phyloP scores from a whole-genome alignment of 352 stramenopile species.

The Globisporangium paddicum region DNA sequence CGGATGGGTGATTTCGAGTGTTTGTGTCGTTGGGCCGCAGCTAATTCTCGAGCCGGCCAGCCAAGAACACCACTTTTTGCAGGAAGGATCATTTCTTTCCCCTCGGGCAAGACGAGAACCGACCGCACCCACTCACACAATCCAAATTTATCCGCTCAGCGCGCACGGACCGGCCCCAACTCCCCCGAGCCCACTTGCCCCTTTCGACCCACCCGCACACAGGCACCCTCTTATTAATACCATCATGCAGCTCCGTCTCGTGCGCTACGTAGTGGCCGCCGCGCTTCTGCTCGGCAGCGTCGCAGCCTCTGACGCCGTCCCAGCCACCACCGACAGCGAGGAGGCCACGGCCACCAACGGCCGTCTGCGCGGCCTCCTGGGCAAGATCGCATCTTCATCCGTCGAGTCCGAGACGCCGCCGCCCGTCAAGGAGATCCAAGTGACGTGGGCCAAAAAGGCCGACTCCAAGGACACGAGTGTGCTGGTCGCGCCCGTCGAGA shows the following conservation, averaged over 20 bases:
- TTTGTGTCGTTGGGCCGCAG: conserved; percentile 7
- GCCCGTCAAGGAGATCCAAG: conserved; percentile 32
- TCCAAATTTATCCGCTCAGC: conserved; percentile 14
- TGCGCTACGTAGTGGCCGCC: conserved; percentile 20
- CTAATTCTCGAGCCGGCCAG: background rate
- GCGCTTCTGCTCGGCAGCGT: conserved; percentile 10
- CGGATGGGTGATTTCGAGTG: conserved; percentile 4
- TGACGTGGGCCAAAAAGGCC: conserved; percentile 26
- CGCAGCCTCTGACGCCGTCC: background rate
- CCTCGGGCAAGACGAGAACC: background rate
- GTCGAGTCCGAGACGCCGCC: conserved; percentile 5
- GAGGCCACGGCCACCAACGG: conserved; percentile 16
- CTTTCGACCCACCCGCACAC: background rate
- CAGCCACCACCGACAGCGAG: background rate
- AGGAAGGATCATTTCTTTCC: conserved; percentile 1
- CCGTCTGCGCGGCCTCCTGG: conserved; percentile 32
- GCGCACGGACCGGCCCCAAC: background rate
- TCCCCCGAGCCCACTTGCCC: background rate
- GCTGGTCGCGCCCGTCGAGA: conserved; percentile 33
- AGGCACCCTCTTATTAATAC: conserved; percentile 8
- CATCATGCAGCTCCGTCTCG: conserved; percentile 15
- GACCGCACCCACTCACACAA: background rate
- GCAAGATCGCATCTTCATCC: conserved; percentile 21
- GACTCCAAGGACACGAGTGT: conserved; percentile 19
- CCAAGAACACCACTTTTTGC: background rate